Percentiles rank a stretch among this genome's conserved stretches.
These are phyloP conservation scores for Coemansia sp. DNA, from an alignment of 192 early-diverging fungal species.

Conservation along the genomic window DNA sequence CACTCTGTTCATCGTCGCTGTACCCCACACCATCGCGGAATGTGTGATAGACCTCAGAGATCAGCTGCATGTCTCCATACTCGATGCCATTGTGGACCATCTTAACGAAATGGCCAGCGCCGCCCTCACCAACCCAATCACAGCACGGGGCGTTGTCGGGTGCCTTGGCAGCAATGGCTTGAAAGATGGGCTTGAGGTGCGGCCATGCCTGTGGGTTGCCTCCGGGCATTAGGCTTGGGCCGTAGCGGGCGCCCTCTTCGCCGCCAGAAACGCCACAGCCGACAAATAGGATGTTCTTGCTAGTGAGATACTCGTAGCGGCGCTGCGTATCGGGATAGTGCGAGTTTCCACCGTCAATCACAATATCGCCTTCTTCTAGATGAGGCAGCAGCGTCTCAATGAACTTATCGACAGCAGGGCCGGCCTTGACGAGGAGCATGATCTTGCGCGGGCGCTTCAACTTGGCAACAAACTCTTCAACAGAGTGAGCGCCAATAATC, in stretches of 20 bases:
- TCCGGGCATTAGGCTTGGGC: slow-evolving; percentile 97
- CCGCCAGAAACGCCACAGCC: slow-evolving; percentile 98
- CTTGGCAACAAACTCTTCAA: slow-evolving; percentile 92
- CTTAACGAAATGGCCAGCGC: slow-evolving; percentile 99
- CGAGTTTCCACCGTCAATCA: slow-evolving; percentile 99
- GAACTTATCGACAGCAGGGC: slow-evolving; percentile 90
- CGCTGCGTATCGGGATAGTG: slow-evolving; percentile 97
- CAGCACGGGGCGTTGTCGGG: slow-evolving; percentile 85
- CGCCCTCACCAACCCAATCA: slow-evolving; percentile 98
- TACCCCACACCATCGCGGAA: slow-evolving; percentile 85
- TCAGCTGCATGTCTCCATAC: slow-evolving; percentile 99
- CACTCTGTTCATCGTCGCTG: slow-evolving; percentile 82
- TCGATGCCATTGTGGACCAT: slow-evolving; percentile 99
- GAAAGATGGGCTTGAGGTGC: slow-evolving; percentile 94
- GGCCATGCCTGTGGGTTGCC: slow-evolving; percentile 92
- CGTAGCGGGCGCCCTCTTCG: slow-evolving; percentile 97
- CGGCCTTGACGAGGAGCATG: slow-evolving; percentile 98
- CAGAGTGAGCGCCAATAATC: slow-evolving; percentile 89
- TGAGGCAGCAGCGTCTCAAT: slow-evolving; percentile 86
- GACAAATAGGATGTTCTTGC: slow-evolving; percentile 91
- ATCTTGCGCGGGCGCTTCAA: slow-evolving; percentile 96
- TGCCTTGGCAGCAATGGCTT: slow-evolving; percentile 89
- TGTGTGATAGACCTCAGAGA: slow-evolving; percentile 93
- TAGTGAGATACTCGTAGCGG: slow-evolving; percentile 82
- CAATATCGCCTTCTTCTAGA: slow-evolving; percentile 89